These are phyloP conservation scores for Abrus precatorius DNA, from an alignment of 306 rosid species.

Conservation along the genomic window DNA sequence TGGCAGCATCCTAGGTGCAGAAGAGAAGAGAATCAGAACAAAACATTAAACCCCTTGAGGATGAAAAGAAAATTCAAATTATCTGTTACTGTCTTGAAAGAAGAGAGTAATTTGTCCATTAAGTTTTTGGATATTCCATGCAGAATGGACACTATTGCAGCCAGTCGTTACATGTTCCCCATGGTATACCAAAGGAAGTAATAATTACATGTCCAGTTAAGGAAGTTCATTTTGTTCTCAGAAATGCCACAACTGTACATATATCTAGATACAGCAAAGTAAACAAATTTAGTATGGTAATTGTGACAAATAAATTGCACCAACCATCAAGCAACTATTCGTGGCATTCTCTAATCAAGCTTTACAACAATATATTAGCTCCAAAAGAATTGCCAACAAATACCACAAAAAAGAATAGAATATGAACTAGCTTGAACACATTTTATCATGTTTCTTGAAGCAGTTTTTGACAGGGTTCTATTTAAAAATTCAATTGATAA, in stretches of 20 bases:
- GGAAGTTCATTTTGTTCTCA: not conserved
- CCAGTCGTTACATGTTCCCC: not conserved
- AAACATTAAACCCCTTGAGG: conserved; percentile 22
- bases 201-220: conserved; percentile 8
- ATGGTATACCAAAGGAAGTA: not conserved
- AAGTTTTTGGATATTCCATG: conserved; percentile 25
- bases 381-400: conserved; percentile 25
- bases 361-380: not conserved
- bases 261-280: not conserved
- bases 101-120: conserved; percentile 18
- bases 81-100: conserved; percentile 1
- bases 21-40: conserved; percentile 30
- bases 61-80: conserved; percentile 29
- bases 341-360: conserved; percentile 10
- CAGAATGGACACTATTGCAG: conserved; percentile 12
- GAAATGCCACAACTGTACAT: conserved; percentile 15
- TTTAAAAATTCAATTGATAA: conserved; percentile 28
- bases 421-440: conserved; percentile 13
- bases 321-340: not conserved
- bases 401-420: not conserved
- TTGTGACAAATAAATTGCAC: conserved; percentile 5
- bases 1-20: conserved; percentile 83
- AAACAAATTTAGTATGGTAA: not conserved
- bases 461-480: conserved; percentile 15
- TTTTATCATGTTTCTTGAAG: conserved; percentile 33